These are phyloP conservation scores for Leccinellum luteum DNA, from an alignment of 768 basidiomycete genomes.

Conservation along the genomic window DNA sequence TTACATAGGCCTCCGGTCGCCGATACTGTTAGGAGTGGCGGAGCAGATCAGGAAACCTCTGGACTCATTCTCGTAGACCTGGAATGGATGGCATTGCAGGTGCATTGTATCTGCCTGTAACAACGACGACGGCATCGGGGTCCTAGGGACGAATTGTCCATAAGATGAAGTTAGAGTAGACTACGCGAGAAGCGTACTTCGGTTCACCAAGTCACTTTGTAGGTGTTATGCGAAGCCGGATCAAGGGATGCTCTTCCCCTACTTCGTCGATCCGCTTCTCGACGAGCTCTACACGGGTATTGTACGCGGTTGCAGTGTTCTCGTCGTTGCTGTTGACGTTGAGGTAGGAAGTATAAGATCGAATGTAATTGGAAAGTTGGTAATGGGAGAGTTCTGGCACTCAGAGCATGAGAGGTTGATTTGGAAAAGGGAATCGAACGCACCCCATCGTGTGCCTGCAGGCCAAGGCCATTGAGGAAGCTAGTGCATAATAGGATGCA, in stretches of 20 bases:
- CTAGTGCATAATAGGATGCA: not conserved
- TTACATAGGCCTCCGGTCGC: slow-evolving; percentile 33
- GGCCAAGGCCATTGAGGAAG: slow-evolving; percentile 19
- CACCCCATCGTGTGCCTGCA: slow-evolving; percentile 13
- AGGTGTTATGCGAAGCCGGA: slow-evolving; percentile 11
- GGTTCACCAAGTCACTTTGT: slow-evolving; percentile 32
- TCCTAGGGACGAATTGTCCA: not conserved
- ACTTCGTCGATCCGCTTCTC: slow-evolving; percentile 35
- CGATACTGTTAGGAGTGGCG: slow-evolving; percentile 44
- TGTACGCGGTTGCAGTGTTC: slow-evolving; percentile 39
- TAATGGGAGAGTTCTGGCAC: slow-evolving; percentile 32
- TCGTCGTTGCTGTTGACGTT: slow-evolving; percentile 32
- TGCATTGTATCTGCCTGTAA: slow-evolving; percentile 11
- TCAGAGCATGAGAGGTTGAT: not conserved
- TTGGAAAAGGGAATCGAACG: not conserved
- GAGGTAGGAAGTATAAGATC: slow-evolving; percentile 14
- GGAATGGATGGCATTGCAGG: slow-evolving; percentile 15
- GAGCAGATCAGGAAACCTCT: slow-evolving; percentile 34
- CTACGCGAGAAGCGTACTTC: slow-evolving; percentile 3
- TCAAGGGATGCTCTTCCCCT: slow-evolving; percentile 4
- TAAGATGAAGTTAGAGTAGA: not conserved
- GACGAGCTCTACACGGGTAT: slow-evolving; percentile 47
- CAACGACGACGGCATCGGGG: slow-evolving; percentile 16
- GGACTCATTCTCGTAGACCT: slow-evolving; percentile 10
- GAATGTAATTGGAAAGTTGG: slow-evolving; percentile 33